Evolutionary conservation across 768 basidiomycete species (phyloP).

Genomic region (Hygrocybe coccinea): DNA sequence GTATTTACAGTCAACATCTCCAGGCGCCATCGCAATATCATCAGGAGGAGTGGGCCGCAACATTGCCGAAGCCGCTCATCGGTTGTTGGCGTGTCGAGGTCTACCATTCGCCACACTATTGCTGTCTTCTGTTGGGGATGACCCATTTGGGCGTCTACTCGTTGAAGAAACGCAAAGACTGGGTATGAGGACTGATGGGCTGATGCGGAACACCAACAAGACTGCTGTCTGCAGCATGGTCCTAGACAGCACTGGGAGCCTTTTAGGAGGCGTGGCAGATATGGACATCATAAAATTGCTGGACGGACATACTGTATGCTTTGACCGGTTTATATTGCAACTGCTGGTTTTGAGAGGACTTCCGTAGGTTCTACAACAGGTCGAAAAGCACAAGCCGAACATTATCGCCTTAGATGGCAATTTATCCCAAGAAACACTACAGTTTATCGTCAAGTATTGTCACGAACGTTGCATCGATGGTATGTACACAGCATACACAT

Average conservation of each 20-base stretch:
- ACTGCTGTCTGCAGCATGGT: conserved; percentile 88
- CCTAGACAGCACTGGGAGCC: conserved; percentile 62
- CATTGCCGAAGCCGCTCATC: conserved; percentile 84
- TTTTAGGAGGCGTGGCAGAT: conserved; percentile 87
- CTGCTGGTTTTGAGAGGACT: background rate
- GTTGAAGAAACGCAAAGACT: conserved; percentile 47
- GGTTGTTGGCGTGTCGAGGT: conserved; percentile 42
- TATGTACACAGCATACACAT: conserved; percentile 30
- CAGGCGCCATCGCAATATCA: conserved; percentile 67
- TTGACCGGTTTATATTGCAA: background rate
- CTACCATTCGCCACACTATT: conserved; percentile 45
- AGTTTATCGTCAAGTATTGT: conserved; percentile 49
- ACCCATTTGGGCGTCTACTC: conserved; percentile 71
- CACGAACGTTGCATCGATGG: conserved; percentile 44
- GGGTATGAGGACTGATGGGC: conserved; percentile 82
- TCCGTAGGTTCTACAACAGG: conserved; percentile 47
- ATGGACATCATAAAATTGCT: conserved; percentile 68
- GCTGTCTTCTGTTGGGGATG: conserved; percentile 71
- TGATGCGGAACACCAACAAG: conserved; percentile 37
- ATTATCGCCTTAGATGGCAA: conserved; percentile 79
- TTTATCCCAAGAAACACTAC: conserved; percentile 50
- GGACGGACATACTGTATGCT: conserved; percentile 40
- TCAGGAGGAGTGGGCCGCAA: conserved; percentile 94
- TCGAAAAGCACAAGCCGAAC: conserved; percentile 46
- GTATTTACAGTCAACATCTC: conserved; percentile 61